phyloP scores from a whole-genome alignment of 257 asterid genomes.

The Mentha longifolia region DNA sequence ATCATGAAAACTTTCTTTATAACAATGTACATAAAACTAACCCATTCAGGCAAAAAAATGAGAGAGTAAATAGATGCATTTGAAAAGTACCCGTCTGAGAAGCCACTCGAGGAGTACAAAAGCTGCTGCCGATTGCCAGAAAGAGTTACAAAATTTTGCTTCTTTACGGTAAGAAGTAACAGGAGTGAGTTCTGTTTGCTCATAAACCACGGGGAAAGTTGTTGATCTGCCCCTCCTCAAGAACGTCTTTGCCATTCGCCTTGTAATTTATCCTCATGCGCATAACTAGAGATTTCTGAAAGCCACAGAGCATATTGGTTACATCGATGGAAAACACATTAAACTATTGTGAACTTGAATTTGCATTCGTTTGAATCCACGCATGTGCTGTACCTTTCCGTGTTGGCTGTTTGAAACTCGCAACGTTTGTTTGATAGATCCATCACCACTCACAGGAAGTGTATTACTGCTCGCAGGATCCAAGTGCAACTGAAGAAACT shows the following conservation, averaged over 20 bases:
- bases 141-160: slow-evolving; percentile 38
- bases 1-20: slow-evolving; percentile 32
- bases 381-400: slow-evolving; percentile 63
- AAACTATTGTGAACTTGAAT: background rate
- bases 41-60: slow-evolving; percentile 35
- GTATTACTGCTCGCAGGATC: slow-evolving; percentile 87
- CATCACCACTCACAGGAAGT: slow-evolving; percentile 69
- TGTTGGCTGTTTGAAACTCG: slow-evolving; percentile 76
- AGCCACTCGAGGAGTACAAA: slow-evolving; percentile 28
- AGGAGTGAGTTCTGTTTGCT: slow-evolving; percentile 21
- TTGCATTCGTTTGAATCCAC: background rate
- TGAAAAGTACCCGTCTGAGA: slow-evolving; percentile 30
- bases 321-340: slow-evolving; percentile 5
- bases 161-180: slow-evolving; percentile 28
- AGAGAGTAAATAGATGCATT: slow-evolving; percentile 24
- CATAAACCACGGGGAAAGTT: slow-evolving; percentile 78
- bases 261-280: slow-evolving; percentile 80
- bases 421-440: slow-evolving; percentile 66
- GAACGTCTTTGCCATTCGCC: slow-evolving; percentile 64
- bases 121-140: slow-evolving; percentile 29
- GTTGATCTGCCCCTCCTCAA: slow-evolving; percentile 91
- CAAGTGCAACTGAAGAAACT: slow-evolving; percentile 95
- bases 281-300: slow-evolving; percentile 92
- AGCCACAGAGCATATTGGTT: slow-evolving; percentile 31
- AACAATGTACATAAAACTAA: slow-evolving; percentile 55